Percentiles rank a stretch among this genome's conserved stretches.
Conservation (phyloP, 345 rosid genomes). For the Salix koriyanagi region DNA sequence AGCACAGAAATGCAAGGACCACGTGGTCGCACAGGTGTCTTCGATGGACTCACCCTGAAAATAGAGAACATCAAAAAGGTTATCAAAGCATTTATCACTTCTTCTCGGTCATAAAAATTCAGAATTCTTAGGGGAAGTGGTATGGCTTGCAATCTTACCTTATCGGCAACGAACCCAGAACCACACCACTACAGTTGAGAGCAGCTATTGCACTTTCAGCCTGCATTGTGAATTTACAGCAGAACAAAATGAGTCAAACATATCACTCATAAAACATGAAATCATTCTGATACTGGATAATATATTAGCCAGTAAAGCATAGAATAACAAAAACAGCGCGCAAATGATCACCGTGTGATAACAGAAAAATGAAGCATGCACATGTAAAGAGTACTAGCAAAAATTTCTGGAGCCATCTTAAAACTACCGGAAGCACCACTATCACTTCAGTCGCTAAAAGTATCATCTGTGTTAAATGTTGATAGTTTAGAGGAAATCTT, state of each 20-base stretch:
- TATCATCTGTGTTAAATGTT: no score
- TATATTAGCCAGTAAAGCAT: neutral
- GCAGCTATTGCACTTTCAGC: conserved; percentile 96
- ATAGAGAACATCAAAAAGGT: neutral
- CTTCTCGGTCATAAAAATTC: neutral
- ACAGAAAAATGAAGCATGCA: no score
- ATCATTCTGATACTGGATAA: neutral
- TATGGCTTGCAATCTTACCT: conserved; percentile 41
- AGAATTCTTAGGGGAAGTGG: neutral
- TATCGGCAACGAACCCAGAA: conserved; percentile 81
- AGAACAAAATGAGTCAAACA: neutral
- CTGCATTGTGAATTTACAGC: conserved; percentile 32
- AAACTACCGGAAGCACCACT: no score
- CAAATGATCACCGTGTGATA: neutral
- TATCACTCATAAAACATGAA: neutral
- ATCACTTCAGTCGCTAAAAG: no score
- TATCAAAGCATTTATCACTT: neutral
- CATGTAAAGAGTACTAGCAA: no score
- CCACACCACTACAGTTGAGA: conserved; percentile 80
- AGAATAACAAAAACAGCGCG: neutral
- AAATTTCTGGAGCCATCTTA: no score
- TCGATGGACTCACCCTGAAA: conserved; percentile 97
- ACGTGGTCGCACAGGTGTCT: conserved; percentile 95
- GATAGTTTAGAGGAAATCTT: no score
- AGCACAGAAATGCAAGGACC: conserved; percentile 31